Percentiles rank a stretch among this genome's conserved stretches.
phyloP scores from a whole-genome alignment of 2,329 filamentous ascomycete species.

The Talaromyces sp. region DNA sequence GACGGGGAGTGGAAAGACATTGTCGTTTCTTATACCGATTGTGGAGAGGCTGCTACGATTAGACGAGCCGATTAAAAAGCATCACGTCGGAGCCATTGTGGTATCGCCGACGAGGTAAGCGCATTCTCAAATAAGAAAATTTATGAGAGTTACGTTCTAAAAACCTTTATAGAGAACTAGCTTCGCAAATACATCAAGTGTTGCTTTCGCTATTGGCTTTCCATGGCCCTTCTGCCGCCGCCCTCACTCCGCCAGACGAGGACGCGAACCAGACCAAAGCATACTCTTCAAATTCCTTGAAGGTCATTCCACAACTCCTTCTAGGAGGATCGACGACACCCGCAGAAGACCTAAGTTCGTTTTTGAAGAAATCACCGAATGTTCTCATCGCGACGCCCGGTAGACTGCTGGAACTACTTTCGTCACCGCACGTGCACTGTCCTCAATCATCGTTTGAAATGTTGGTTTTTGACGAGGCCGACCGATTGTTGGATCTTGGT shows the following conservation, averaged over 20 bases:
- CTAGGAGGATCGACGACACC: conserved; percentile 78
- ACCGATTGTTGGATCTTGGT: conserved; percentile 84
- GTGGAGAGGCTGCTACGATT: conserved; percentile 74
- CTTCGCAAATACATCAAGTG: conserved; percentile 81
- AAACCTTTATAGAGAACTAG: conserved; percentile 62
- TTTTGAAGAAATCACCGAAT: conserved; percentile 79
- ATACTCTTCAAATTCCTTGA: conserved; percentile 45
- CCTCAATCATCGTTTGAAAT: conserved; percentile 85
- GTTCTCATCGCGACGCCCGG: conserved; percentile 87
- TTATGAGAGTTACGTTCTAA: background rate
- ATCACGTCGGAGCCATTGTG: conserved; percentile 85
- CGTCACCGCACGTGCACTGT: conserved; percentile 80
- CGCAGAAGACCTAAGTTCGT: conserved; percentile 78
- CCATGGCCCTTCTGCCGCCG: conserved; percentile 65
- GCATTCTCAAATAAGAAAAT: background rate
- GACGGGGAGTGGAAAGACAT: conserved; percentile 84
- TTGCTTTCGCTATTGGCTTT: conserved; percentile 72
- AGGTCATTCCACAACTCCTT: conserved; percentile 77
- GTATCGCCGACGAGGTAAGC: conserved; percentile 70
- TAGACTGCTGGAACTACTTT: conserved; percentile 77
- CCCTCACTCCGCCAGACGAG: conserved; percentile 38
- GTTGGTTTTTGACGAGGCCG: conserved; percentile 89
- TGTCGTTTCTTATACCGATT: conserved; percentile 78
- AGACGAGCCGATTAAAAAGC: conserved; percentile 77
- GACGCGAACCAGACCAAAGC: conserved; percentile 26